These are phyloP conservation scores for Fragaria ananassa DNA, from an alignment of 306 rosid species.

Conservation along the genomic window DNA sequence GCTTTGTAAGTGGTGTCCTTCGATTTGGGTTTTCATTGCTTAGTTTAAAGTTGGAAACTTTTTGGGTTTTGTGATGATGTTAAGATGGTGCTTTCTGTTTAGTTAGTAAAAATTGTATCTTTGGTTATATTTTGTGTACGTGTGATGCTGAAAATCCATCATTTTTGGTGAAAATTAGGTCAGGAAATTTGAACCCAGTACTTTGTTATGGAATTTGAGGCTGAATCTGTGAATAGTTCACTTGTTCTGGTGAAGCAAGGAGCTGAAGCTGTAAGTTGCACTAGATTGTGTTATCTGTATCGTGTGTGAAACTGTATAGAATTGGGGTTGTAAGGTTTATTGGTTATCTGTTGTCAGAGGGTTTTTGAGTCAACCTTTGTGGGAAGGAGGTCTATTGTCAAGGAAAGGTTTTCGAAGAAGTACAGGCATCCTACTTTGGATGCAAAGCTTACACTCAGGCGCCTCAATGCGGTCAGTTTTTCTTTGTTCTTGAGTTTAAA, in stretches of 20 bases:
- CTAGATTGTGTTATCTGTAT: background rate
- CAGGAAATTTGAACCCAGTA: background rate
- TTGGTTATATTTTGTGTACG: background rate
- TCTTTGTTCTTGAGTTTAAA: background rate
- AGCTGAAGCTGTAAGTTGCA: slow-evolving; percentile 61
- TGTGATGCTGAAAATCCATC: background rate
- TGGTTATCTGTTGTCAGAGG: slow-evolving; percentile 40
- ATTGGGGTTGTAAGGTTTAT: background rate
- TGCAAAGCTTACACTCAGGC: slow-evolving; percentile 76
- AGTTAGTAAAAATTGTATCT: background rate
- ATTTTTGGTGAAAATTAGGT: background rate
- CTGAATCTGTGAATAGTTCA: slow-evolving; percentile 21
- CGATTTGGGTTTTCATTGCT: background rate
- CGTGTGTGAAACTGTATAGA: background rate
- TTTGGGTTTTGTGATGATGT: background rate
- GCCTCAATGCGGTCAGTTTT: slow-evolving; percentile 64
- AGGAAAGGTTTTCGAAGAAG: slow-evolving; percentile 90
- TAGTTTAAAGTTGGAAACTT: background rate
- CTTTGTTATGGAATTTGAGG: slow-evolving; percentile 31
- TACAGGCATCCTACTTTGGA: slow-evolving; percentile 89
- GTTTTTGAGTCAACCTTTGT: slow-evolving; percentile 72
- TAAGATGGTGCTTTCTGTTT: background rate
- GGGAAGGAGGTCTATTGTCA: slow-evolving; percentile 73
- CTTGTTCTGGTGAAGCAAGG: slow-evolving; percentile 54
- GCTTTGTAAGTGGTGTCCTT: background rate